These are phyloP conservation scores for Camellia sinensis DNA, from an alignment of 148 eudicot genomes.

Conservation along the genomic window DNA sequence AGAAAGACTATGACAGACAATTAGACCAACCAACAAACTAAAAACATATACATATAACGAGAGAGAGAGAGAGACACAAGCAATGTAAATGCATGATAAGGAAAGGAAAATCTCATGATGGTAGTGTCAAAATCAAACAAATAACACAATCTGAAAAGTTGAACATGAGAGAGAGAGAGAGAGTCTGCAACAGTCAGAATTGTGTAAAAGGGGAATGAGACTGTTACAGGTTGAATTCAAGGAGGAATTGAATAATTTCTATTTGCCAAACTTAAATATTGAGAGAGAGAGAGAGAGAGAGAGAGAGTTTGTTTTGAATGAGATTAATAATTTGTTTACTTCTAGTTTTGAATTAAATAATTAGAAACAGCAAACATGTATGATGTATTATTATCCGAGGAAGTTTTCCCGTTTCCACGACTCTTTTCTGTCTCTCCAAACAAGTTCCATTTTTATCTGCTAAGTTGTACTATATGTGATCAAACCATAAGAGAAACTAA, in stretches of 20 bases:
- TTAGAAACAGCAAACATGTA: too few relatives aligned
- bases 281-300: background rate
- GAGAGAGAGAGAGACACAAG: slow-evolving; percentile 13
- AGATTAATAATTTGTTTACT: too few relatives aligned
- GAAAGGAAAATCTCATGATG: slow-evolving; percentile 34
- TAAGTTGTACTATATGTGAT: too few relatives aligned
- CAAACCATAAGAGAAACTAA: too few relatives aligned
- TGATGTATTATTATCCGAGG: too few relatives aligned
- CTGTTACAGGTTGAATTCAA: slow-evolving; percentile 37
- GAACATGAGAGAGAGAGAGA: slow-evolving; percentile 20
- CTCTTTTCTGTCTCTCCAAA: too few relatives aligned
- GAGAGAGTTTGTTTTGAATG: background rate
- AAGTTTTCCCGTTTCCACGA: too few relatives aligned
- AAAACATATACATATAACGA: background rate
- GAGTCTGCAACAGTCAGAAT: slow-evolving; percentile 20
- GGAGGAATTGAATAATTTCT: slow-evolving; percentile 27
- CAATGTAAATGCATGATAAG: slow-evolving; percentile 21
- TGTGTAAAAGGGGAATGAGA: slow-evolving; percentile 32
- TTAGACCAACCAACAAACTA: too few relatives aligned
- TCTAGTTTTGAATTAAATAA: too few relatives aligned
- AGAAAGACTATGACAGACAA: too few relatives aligned
- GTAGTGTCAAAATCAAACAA: slow-evolving; percentile 48
- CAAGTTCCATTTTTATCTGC: too few relatives aligned
- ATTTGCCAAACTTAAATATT: background rate
- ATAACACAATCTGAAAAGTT: slow-evolving; percentile 33